Conservation (phyloP, 2,329 filamentous ascomycete genomes). For the Botrytis tulipae region DNA sequence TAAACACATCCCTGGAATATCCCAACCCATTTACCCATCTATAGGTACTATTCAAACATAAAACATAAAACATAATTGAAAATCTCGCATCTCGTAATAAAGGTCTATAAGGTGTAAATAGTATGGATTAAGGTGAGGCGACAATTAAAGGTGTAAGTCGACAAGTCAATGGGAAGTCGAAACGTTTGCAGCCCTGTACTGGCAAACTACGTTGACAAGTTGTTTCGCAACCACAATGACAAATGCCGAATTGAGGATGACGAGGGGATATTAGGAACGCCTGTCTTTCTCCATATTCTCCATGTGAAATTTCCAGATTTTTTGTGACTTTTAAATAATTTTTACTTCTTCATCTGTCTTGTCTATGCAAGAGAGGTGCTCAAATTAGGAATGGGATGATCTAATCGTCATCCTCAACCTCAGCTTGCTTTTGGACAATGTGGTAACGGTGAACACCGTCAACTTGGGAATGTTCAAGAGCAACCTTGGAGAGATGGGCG, state of each 20-base stretch:
- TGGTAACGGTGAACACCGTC: constrained; percentile 22
- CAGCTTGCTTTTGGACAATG: constrained; percentile 19
- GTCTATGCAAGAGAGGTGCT: neutral
- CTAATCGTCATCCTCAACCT: constrained; percentile 24
- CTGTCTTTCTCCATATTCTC: constrained; percentile 18
- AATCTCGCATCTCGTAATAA: constrained; percentile 18
- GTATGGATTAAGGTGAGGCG: constrained; percentile 16
- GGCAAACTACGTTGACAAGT: neutral
- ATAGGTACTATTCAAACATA: constrained; percentile 15
- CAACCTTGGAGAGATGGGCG: constrained; percentile 61
- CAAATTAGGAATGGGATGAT: neutral
- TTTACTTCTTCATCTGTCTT: neutral
- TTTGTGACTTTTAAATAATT: constrained; percentile 16
- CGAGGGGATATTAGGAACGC: constrained; percentile 21
- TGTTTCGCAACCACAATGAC: constrained; percentile 2
- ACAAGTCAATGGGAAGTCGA: neutral
- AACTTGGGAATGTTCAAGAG: constrained; percentile 53
- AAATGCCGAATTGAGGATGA: neutral
- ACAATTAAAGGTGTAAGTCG: constrained; percentile 16
- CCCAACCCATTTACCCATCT: constrained; percentile 19
- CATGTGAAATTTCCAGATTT: constrained; percentile 10
- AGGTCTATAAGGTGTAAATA: constrained; percentile 18
- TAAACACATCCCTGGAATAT: constrained; percentile 17
- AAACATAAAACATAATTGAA: constrained; percentile 19
- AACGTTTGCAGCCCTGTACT: neutral